Conservation (phyloP, 2,329 filamentous ascomycete genomes). For the Diaporthe citrichinensis region DNA sequence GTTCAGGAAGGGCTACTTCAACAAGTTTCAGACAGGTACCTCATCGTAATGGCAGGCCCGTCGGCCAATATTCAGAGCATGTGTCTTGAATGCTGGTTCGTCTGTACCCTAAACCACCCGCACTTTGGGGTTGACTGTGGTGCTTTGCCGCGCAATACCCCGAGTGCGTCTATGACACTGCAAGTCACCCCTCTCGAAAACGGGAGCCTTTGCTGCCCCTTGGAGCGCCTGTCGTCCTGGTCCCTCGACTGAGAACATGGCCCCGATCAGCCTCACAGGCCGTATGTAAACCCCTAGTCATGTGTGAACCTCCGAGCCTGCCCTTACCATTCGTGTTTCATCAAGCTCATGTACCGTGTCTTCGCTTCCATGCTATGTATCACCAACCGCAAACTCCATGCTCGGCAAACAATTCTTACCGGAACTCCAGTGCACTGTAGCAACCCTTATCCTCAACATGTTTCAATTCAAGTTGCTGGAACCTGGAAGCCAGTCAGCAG, state of each 20-base stretch:
- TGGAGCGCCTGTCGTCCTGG: not conserved
- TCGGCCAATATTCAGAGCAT: not conserved
- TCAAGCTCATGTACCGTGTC: slow-evolving; percentile 33
- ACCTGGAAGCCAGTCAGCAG: slow-evolving; percentile 64
- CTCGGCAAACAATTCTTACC: slow-evolving; percentile 47
- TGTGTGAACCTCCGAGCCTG: not conserved
- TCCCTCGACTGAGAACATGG: not conserved
- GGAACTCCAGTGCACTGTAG: slow-evolving; percentile 88
- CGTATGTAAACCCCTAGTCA: not conserved
- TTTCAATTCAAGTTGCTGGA: slow-evolving; percentile 92
- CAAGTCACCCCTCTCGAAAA: not conserved
- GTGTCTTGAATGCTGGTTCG: not conserved
- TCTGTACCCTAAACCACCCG: slow-evolving; percentile 22
- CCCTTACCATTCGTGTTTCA: slow-evolving; percentile 29
- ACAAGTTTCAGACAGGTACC: slow-evolving; percentile 61
- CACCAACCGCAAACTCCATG: slow-evolving; percentile 32
- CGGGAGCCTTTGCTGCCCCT: not conserved
- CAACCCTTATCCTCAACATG: slow-evolving; percentile 89
- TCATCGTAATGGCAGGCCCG: slow-evolving; percentile 7
- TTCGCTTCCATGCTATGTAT: slow-evolving; percentile 25
- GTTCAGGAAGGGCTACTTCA: slow-evolving; percentile 72
- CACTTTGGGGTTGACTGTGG: not conserved
- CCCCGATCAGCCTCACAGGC: not conserved
- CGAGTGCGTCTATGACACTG: not conserved
- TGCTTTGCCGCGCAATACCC: not conserved